Evolutionary conservation across 305 asterid genomes (phyloP), one percentile per base, ranked within the genome.

Genomic region (Stenogyne calaminthoides): DNA sequence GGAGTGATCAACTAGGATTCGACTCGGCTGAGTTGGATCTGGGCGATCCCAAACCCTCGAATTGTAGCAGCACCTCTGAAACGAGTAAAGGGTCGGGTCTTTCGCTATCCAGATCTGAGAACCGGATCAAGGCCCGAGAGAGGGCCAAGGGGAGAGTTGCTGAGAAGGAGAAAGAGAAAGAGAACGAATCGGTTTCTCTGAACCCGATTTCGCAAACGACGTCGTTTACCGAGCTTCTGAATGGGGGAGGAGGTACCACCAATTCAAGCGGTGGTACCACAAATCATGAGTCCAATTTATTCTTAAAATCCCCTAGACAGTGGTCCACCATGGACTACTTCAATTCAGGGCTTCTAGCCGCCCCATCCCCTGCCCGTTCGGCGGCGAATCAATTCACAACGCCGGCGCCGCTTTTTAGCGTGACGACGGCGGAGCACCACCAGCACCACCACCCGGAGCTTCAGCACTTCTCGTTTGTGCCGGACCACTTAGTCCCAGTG

Each of bases 21-120:
- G 90, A 88, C 74, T 83, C 89, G 1, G 87, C 84, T 11, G 91
- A 85, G 29, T 74, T 80, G 14, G 90, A 88, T 47, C 77, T 88
- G 77, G 70, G 60, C 44, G 82, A 83, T 79, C 73, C 77, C 39
- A 80, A 81, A 54, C 86, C 91, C 25, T 83, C 91, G 36, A 88
- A 86, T 29, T 87, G 97, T 49, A 89, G 97, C 62, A 89, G 96
- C 78, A 87, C 83, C 19, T 89, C 99, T 0, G 97, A 94, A 47
- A 89, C 86, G 5, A 91, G 97, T 46, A 94, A 90, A 54, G 91
- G 96, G 4, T 89, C 97, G 7, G 97, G 97, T 14, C 83, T 94
- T 9, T 90, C 97, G 0, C 90, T 94, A 4, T 88, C 97, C 56
- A 84, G 99, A 88, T 90, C 95, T 22, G 96, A 88, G 70, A 89